A percentile compares a stretch with the other conserved stretches of the same genome.
Conservation (phyloP, 179 eudicot genomes). For the Carnegiea gigantea region DNA sequence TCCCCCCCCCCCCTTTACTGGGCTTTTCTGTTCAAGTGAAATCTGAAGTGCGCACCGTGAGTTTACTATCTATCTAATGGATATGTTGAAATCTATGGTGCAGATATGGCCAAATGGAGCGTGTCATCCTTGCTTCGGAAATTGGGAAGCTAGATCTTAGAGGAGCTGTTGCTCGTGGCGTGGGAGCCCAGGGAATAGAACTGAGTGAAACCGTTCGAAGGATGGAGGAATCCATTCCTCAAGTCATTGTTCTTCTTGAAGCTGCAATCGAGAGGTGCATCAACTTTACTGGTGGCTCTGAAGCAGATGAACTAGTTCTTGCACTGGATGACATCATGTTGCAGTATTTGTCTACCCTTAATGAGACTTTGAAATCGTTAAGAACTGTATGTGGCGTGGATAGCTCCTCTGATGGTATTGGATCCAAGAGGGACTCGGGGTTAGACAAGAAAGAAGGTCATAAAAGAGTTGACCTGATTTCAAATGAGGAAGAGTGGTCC, state of each 20-base stretch:
- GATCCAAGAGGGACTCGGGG: conserved; percentile 60
- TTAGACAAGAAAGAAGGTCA: conserved; percentile 69
- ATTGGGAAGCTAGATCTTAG: conserved; percentile 81
- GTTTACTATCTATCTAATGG: not conserved
- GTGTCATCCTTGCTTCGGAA: conserved; percentile 73
- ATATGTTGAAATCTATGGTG: conserved; percentile 14
- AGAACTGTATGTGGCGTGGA: conserved; percentile 86
- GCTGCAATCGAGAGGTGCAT: conserved; percentile 90
- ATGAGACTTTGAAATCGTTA: conserved; percentile 74
- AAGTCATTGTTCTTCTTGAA: conserved; percentile 87
- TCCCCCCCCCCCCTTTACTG: no score
- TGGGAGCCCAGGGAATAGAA: conserved; percentile 95
- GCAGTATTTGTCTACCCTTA: conserved; percentile 75
- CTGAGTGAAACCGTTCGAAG: conserved; percentile 96
- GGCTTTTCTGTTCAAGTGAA: not conserved
- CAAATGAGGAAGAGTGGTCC: conserved; percentile 99
- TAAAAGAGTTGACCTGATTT: conserved; percentile 58
- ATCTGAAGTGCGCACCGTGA: not conserved
- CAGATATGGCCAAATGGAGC: conserved; percentile 98
- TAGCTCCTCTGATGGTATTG: conserved; percentile 38
- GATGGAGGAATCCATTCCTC: conserved; percentile 95
- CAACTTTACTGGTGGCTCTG: conserved; percentile 93
- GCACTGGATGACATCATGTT: conserved; percentile 82
- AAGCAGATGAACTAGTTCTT: conserved; percentile 82
- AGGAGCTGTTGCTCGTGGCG: conserved; percentile 84